Evolutionary conservation across 164 flowering plant genomes (phyloP), one percentile per base, ranked within the genome.

Genomic region (Annona squamosa): DNA sequence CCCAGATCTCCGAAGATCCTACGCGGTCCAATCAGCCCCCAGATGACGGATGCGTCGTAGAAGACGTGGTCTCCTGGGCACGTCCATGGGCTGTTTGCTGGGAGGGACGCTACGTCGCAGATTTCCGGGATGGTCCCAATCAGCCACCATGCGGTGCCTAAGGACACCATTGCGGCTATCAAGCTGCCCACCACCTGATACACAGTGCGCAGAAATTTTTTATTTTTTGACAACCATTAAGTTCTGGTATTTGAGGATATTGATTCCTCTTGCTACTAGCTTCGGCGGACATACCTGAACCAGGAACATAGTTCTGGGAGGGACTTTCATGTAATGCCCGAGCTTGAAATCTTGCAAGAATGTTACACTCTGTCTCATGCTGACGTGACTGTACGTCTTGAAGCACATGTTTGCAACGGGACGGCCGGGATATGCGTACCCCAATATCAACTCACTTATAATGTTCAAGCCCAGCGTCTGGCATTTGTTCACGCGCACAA

Each of bases 311-410:
- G 89, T 81, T 80, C 91, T 79, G 0, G 98, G 97, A 72, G 98
- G 98, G 37, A 94, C 37, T 90, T 94, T 94, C 98, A 94, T 91
- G 87, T 92, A 94, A 78, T 90, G 98, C 3, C 97, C 97, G 18
- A 94, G 89, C 81, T 94, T 92, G 86, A 94, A 91, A 79, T 94
- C 96, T 81, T 87, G 91, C 26, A 92, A 80, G 82, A 91, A 94
- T 4, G 93, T 84, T 63, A 91, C 48, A 45, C 92, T 97, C 73
- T 92, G 98, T 7, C 81, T 80, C 90, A 88, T 90, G 71, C 97
- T 94, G 45, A 92, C 87, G 81, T 89, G 87, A 0, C 97, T 96
- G 67, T 91, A 94, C 13, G 90, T 94, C 76, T 94, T 94, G 84
- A 94, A 94, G 87, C 93, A 90, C 86, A 92, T 89, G 73, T 94